Evolutionary conservation across 2,329 filamentous ascomycete species (phyloP), one percentile per base, ranked within the genome.

Genomic region (Verticillium zaregamsianum): DNA sequence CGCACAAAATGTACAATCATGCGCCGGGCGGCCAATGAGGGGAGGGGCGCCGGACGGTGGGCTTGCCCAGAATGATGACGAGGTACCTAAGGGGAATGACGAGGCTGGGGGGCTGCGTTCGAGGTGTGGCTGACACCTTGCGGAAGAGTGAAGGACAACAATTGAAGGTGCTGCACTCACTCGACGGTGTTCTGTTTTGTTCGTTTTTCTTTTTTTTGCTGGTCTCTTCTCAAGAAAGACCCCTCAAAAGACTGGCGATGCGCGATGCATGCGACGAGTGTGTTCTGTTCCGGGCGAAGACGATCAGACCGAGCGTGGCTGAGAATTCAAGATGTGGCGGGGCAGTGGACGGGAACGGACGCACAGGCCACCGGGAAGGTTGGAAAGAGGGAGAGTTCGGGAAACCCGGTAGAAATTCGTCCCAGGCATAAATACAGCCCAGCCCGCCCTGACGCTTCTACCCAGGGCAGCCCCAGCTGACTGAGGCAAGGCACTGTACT

Each of bases 1-100:
- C 25, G 57, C 57, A 58, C 32, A 58, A 58, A 58, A 58, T 58
- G 57, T 49, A 58, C 57, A 58, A 32, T 58, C 32, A 58, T 58
- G 57, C 39, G 35, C 23, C 23, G 20, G 23, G 39, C 25, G 25
- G 39, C 57, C 57, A 58, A 58, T 58, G 37, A 28, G 35, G 57
- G 8, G 7, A 28, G 17, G 15, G 25, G 37, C 23, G 28, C 15
- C 20, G 17, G 39, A 25, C 32, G 35, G 39, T 31, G 33, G 31
- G 20, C 4, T 20, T 11, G 33, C 11, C 32, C 25, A 28, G 45
- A n/a, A 49, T 23, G 45, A 49, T 49, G 45, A 49, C 45, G 45
- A 49, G 45, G 54, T 28, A 33, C 25, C 31, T 8, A 33, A 55
- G 31, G 40, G 57, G 58, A 59, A 59, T 59, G 58, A 59, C 39